Base-by-base conservation (phyloP, 2,329 filamentous ascomycete species). In the Cladosporium oxysporum region DNA sequence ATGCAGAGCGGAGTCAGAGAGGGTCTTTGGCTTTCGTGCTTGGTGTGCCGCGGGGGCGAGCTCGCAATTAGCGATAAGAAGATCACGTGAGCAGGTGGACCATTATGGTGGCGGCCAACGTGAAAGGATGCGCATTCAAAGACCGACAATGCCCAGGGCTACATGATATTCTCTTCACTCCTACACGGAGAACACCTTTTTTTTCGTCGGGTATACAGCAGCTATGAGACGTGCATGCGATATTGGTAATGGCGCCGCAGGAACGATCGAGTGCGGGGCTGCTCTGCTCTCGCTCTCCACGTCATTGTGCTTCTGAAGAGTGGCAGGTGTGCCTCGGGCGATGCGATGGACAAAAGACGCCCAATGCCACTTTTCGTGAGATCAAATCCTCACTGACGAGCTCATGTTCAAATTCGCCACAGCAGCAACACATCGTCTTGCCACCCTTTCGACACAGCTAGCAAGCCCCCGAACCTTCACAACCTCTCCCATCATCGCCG, bases 401-500 rank as follows among this genome's bases (percentile, higher is more conserved):
- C 57, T 47, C 57, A 66, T 66, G 64, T 55, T 62, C 41, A 23
- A 37, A 26, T 31, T 26, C 28, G 23, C 57, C 21, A 16, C 41
- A 35, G n/a, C 37, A 49, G 49, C n/a, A 33, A 16, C 31, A 35
- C 35, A 44, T 5, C 50, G 58, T 62, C 58, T 64, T 33, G 64
- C 62, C 21, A 71, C 66, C 62, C 65, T 72, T 33, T 64, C 62
- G 1, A n/a, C 58, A 62, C 58, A 58, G 65, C 64, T 69, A 67
- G 67, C n/a, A 21, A n/a, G 7, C n/a, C 26, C 28, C 11, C 55
- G 55, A 16, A 18, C 55, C n/a, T 41, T 58, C 55, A 14, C 28
- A 55, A 55, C 28, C 52, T 59, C 74, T 79, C 71, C 81, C 28
- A 70, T 68, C 55, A 72, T 79, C 70, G 60, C 60, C 50, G 81